These are phyloP conservation scores for Sporothrix globosa DNA, from an alignment of 2,329 filamentous ascomycete genomes.

Conservation along the genomic window DNA sequence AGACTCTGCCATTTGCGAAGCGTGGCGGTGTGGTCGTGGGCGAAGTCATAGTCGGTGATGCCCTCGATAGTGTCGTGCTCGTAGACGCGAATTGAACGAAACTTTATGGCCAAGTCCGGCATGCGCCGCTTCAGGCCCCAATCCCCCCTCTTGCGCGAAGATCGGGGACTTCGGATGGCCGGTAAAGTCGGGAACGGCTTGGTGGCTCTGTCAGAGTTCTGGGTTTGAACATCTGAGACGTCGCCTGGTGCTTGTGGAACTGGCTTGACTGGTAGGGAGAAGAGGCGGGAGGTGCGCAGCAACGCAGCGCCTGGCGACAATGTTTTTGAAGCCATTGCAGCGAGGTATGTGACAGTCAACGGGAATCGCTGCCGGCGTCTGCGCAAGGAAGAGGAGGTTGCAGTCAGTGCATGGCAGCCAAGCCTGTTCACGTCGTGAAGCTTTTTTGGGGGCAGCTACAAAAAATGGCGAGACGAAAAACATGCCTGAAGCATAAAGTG, in stretches of 20 bases:
- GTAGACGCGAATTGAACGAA: conserved; percentile 72
- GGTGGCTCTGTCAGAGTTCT: conserved; percentile 70
- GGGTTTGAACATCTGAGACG: conserved; percentile 52
- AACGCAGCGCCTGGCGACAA: conserved; percentile 68
- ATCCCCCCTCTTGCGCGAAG: conserved; percentile 76
- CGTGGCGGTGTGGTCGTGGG: conserved; percentile 78
- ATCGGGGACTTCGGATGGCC: conserved; percentile 74
- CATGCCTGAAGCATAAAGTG: conserved; percentile 19
- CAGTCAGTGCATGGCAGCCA: conserved; percentile 5
- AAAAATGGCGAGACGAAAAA: conserved; percentile 24
- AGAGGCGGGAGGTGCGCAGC: conserved; percentile 84
- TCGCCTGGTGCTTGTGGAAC: conserved; percentile 64
- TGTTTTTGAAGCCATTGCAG: conserved; percentile 41
- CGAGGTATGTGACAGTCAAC: background rate
- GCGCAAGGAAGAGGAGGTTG: no score
- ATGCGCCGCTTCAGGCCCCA: conserved; percentile 91
- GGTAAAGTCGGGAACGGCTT: conserved; percentile 78
- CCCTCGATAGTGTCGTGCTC: conserved; percentile 83
- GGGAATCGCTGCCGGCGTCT: background rate
- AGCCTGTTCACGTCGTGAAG: conserved; percentile 18
- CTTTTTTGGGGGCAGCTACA: conserved; percentile 14
- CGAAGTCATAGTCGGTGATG: conserved; percentile 84
- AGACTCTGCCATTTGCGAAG: conserved; percentile 86
- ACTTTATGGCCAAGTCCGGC: conserved; percentile 73
- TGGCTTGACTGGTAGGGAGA: conserved; percentile 74